Evolutionary conservation across 768 basidiomycete genomes (phyloP).

Genomic region (Nevesoporus exiguus): DNA sequence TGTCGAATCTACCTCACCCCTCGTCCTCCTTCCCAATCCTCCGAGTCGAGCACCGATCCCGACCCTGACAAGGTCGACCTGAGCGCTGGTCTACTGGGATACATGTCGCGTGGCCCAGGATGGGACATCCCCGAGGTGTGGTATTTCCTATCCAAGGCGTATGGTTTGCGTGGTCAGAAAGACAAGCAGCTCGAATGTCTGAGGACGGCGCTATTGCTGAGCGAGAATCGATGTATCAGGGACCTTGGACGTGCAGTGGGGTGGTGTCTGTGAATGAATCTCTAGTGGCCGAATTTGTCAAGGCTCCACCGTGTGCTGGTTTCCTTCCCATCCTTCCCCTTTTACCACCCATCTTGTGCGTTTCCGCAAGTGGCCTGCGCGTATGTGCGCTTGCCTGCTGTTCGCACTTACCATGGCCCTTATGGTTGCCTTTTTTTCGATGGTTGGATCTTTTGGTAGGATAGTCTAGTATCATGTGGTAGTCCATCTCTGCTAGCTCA

Average conservation of each 20-base stretch:
- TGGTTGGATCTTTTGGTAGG: too few species aligned
- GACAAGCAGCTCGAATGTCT: conserved; percentile 75
- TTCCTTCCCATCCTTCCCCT: too few species aligned
- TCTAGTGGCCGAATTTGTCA: too few species aligned
- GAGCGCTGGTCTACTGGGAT: conserved; percentile 75
- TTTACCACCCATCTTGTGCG: too few species aligned
- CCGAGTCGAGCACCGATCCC: conserved; percentile 17
- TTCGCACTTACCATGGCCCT: too few species aligned
- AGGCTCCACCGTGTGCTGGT: too few species aligned
- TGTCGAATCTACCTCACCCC: conserved; percentile 65
- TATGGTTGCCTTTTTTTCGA: too few species aligned
- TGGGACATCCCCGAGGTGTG: conserved; percentile 96
- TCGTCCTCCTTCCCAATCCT: conserved; percentile 14
- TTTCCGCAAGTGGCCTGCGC: too few species aligned
- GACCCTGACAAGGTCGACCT: conserved; percentile 62
- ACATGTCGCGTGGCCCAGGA: conserved; percentile 72
- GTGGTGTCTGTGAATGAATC: conserved; percentile 50
- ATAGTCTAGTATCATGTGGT: too few species aligned
- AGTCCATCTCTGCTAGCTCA: too few species aligned
- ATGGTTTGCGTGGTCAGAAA: conserved; percentile 67
- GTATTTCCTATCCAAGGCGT: conserved; percentile 85
- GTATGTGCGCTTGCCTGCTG: too few species aligned
- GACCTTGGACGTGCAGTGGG: conserved; percentile 62
- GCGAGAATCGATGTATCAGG: conserved; percentile 61
- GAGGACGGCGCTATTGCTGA: conserved; percentile 59